Evolutionary conservation across 495 filamentous ascomycete genomes (phyloP), one percentile per base, ranked within the genome.

Genomic region (Tuber microsphaerosporum): DNA sequence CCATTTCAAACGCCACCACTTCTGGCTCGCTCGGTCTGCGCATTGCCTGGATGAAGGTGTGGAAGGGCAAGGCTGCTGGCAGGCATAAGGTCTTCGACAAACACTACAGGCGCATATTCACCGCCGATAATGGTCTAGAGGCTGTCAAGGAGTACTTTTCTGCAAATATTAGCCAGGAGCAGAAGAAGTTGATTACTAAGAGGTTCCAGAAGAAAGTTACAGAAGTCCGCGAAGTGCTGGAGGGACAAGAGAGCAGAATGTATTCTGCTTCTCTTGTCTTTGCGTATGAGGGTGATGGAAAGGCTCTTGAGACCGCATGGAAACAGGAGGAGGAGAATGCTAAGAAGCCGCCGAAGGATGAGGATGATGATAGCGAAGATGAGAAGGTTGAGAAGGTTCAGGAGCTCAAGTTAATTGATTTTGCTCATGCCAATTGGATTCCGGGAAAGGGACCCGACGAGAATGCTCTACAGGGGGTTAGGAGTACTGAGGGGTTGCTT

Each of bases 31-130:
- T 97, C 46, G 93, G 93, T 26, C 95, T 94, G 83, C 89, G 95
- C 34, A 91, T 99, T 75, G 93, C 93, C 0, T 96, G 95, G 3
- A 99, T 99, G 96, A 92, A 91, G 81, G 92, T 94, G 4, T 99
- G 90, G 88, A 91, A 91, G 70, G 93, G 91, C 4, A 84, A 81
- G 10, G 77, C 79, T 70, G 84, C 88, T 72, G 84, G 83, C 51
- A 41, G 85, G 75, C 96, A 92, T 81, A 89, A 86, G 81, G 88
- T 91, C 31, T 98, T 93, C 81, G 91, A 94, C 83, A 99, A 97
- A 83, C 88, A 91, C 83, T 97, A 95, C 82, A 95, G 95, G 37
- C 89, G 93, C 45, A 84, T 86, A 1, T 91, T 97, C 83, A 90
- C 84, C 65, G 88, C 89, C 1, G 82, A 89, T 16, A 96, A 92